phyloP scores from a whole-genome alignment of 495 filamentous ascomycete genomes.

The Astrothelium macrocarpum region DNA sequence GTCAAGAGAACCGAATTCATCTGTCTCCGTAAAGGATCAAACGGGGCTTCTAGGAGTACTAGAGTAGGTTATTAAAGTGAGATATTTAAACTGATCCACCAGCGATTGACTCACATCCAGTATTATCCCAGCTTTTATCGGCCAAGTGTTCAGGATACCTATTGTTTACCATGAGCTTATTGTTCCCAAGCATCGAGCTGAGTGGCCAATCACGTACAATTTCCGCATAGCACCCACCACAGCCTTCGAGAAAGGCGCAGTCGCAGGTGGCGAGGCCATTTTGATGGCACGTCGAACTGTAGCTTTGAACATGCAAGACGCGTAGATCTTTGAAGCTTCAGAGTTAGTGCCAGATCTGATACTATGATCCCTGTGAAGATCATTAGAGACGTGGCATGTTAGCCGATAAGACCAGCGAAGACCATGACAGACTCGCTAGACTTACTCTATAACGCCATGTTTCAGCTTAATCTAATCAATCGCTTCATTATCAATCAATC shows the following conservation, averaged over 20 bases:
- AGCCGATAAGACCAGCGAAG: background rate
- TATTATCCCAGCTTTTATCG: conserved; percentile 90
- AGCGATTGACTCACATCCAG: conserved; percentile 50
- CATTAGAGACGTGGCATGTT: background rate
- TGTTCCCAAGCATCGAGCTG: conserved; percentile 8
- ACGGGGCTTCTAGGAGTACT: conserved; percentile 75
- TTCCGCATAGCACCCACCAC: conserved; percentile 74
- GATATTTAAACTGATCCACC: background rate
- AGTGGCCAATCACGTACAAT: conserved; percentile 49
- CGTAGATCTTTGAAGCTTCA: background rate
- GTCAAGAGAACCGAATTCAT: conserved; percentile 76
- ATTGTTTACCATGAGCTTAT: conserved; percentile 13
- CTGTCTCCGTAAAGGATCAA: conserved; percentile 44
- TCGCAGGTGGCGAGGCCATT: conserved; percentile 27
- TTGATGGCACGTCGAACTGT: conserved; percentile 18
- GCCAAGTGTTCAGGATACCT: conserved; percentile 86
- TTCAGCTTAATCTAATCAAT: background rate
- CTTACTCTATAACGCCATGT: background rate
- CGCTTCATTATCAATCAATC: background rate
- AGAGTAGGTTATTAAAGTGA: background rate
- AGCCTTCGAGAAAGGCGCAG: conserved; percentile 61
- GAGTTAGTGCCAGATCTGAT: background rate
- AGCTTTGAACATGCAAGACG: conserved; percentile 18
- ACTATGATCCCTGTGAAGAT: background rate
- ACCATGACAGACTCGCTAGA: background rate